These are phyloP conservation scores for Dendrobium huoshanense DNA, from an alignment of 106 monocot genomes.

Conservation along the genomic window DNA sequence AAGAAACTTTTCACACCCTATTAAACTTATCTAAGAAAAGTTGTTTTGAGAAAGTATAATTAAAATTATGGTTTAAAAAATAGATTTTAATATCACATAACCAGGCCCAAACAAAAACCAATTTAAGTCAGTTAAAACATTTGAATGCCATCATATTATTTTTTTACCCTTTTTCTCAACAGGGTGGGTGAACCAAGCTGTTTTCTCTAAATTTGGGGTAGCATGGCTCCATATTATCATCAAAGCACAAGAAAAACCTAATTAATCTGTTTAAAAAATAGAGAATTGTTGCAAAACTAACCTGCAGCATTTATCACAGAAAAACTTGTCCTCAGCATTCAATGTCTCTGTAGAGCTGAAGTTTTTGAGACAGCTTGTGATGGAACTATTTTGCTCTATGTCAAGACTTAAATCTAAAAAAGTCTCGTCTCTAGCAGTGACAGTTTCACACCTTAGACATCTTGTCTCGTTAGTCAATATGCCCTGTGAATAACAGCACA, in stretches of 20 bases:
- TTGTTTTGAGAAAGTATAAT: no score
- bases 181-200: no score
- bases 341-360: conserved; percentile 59
- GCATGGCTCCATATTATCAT: not conserved
- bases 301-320: conserved; percentile 65
- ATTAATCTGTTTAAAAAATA: not conserved
- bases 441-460: conserved; percentile 54
- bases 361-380: conserved; percentile 59
- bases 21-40: no score
- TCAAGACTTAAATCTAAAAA: conserved; percentile 60
- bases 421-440: conserved; percentile 54
- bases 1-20: no score
- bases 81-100: no score
- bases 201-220: not conserved
- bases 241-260: not conserved
- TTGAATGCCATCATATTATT: no score
- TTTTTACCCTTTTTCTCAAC: no score
- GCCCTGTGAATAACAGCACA: conserved; percentile 17
- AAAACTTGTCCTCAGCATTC: conserved; percentile 62
- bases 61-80: no score
- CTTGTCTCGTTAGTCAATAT: conserved; percentile 57
- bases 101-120: no score
- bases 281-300: conserved; percentile 5
- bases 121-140: no score
- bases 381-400: conserved; percentile 59